Evolutionary conservation across 1,139 yeast species (phyloP).

Genomic region (Geotrichum bryndzae): DNA sequence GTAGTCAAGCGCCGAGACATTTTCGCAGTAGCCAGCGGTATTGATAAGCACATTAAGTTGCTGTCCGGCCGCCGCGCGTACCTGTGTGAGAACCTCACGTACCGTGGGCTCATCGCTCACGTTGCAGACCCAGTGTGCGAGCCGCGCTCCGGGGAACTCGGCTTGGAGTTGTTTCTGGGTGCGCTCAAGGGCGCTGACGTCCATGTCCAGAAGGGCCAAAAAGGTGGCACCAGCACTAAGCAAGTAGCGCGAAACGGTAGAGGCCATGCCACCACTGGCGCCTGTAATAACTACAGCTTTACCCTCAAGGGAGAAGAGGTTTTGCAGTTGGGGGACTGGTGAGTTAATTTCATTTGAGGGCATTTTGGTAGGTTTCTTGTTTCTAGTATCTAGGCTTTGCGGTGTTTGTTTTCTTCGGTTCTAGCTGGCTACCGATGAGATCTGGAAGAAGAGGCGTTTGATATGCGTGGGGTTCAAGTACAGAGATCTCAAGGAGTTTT

Average conservation of each 20-base stretch:
- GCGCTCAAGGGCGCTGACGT: conserved; percentile 64
- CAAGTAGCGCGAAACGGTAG: conserved; percentile 44
- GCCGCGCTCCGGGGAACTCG: conserved; percentile 25
- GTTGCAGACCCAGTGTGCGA: conserved; percentile 71
- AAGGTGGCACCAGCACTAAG: conserved; percentile 7
- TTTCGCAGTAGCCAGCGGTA: conserved; percentile 82
- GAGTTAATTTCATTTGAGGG: conserved; percentile 28
- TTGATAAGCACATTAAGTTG: conserved; percentile 63
- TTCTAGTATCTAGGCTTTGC: conserved; percentile 60
- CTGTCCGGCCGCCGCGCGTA: conserved; percentile 49
- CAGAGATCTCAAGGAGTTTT: too few species aligned
- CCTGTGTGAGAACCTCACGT: conserved; percentile 47
- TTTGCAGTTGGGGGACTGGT: conserved; percentile 2
- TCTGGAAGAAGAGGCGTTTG: too few species aligned
- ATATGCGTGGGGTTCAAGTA: too few species aligned
- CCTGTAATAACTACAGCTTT: conserved; percentile 72
- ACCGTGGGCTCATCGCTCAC: conserved; percentile 63
- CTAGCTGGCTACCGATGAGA: too few species aligned
- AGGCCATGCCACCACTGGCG: conserved; percentile 76
- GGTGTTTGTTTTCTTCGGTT: not conserved
- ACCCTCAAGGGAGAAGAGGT: conserved; percentile 26
- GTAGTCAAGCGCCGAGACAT: conserved; percentile 66
- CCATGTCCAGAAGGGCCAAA: conserved; percentile 69
- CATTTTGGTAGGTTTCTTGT: not conserved
- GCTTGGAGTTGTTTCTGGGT: conserved; percentile 31